Base-by-base conservation (phyloP, 2,329 filamentous ascomycete species). In the Myriosclerotinia scirpicola region DNA sequence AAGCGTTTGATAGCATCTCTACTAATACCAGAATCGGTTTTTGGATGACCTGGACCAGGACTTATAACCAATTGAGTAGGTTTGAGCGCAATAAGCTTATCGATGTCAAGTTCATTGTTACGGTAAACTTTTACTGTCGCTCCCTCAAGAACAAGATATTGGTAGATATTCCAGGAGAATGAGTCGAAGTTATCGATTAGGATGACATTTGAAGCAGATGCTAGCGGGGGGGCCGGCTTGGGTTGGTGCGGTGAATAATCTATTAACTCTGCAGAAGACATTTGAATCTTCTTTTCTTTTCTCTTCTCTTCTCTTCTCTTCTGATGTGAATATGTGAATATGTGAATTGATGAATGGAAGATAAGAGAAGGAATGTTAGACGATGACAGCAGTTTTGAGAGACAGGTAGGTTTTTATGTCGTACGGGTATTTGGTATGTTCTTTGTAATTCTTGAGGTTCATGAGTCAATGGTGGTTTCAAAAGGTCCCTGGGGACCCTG, bases 181-280 rank as follows among this genome's bases (percentile, higher is more conserved):
- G 95, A 98, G 79, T 99, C 95, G 79, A 98, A 99, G 80, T 99
- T 99, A 83, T 99, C 95, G 75, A 99, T 97, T 70, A 99, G 84
- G 70, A 99, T 86, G 67, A 99, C 85, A 79, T 98, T 98, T 67
- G 90, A 91, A 36, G 95, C 95, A 61, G 88, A 93, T 34, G 89
- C 78, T 64, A 97, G 83, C 46, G 88, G 87, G 63, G 88, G 82
- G 40, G 89, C 88, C 63, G 90, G 89, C 70, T 90, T 85, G 68
- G 92, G 91, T 78, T 97, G 89, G 77, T 90, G 89, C 74, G 93
- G 93, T 68, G 94, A 97, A 79, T 97, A 89, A 77, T 97, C 94
- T 70, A 89, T 82, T 53, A 90, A 73, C 68, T 79, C 82, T 71
- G 80, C 77, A 67, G 77, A 71, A 69, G 79, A 73, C 81, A 83